phyloP scores from a whole-genome alignment of 306 rosid genomes.

The barrel medic (Medicago truncatula) region MtrunA17r5.0-ANR NC_053042.1:17280001-17280500 shows the following conservation, averaged over 20 bases:
- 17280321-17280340: not conserved
- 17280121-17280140: constrained; percentile 67
- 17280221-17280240: constrained; percentile 57
- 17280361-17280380: constrained; percentile 3
- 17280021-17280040: not conserved
- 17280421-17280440: constrained; percentile 8
- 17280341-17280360: not conserved
- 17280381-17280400: constrained; percentile 1
- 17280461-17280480: constrained; percentile 75
- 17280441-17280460: constrained; percentile 36
- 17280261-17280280: constrained; percentile 76
- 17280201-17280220: constrained; percentile 88
- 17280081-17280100: not conserved
- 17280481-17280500: constrained; percentile 65
- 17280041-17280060: constrained; percentile 5
- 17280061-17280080: not conserved
- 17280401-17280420: not conserved
- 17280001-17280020: not conserved
- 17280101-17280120: constrained; percentile 21
- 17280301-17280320: not conserved
- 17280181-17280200: constrained; percentile 86
- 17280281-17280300: constrained; percentile 65
- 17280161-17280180: constrained; percentile 90
- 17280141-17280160: constrained; percentile 99
- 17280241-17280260: constrained; percentile 54